These are phyloP conservation scores for Aspergillus aculeatus DNA, from an alignment of 2,329 filamentous ascomycete genomes.

Conservation along the genomic window DNA sequence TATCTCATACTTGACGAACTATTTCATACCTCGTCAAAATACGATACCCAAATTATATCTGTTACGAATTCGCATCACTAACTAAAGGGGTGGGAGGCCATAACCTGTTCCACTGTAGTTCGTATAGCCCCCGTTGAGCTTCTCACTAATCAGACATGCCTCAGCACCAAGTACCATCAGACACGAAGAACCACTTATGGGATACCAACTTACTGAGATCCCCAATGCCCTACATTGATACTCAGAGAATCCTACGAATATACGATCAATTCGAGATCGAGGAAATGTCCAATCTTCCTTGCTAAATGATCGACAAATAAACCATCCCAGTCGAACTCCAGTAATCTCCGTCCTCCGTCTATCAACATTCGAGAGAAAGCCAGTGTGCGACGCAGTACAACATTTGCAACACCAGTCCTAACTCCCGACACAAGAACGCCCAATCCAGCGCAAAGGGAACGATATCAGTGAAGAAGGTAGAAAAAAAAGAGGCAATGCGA, in stretches of 20 bases:
- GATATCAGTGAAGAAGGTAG: background rate
- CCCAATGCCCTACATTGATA: too few relatives aligned
- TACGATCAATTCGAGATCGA: background rate
- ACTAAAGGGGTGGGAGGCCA: background rate
- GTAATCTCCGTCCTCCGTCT: background rate
- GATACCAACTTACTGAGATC: too few relatives aligned
- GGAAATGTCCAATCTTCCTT: background rate
- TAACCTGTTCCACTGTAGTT: conserved; percentile 7
- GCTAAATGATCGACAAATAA: conserved; percentile 2
- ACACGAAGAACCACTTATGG: too few relatives aligned
- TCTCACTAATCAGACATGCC: too few relatives aligned
- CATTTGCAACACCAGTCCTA: background rate
- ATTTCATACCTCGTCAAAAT: conserved; percentile 5
- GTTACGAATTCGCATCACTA: background rate
- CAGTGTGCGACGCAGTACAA: background rate
- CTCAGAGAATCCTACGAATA: background rate
- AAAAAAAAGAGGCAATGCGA: background rate
- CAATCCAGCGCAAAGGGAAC: background rate
- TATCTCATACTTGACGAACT: background rate
- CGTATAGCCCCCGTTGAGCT: background rate
- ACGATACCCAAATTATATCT: conserved; percentile 18
- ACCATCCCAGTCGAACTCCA: background rate
- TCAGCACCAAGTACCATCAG: too few relatives aligned
- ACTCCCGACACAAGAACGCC: background rate
- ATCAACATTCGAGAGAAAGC: background rate